Evolutionary conservation across 306 rosid species (phyloP).

Genomic region (Calophaca sinica): DNA sequence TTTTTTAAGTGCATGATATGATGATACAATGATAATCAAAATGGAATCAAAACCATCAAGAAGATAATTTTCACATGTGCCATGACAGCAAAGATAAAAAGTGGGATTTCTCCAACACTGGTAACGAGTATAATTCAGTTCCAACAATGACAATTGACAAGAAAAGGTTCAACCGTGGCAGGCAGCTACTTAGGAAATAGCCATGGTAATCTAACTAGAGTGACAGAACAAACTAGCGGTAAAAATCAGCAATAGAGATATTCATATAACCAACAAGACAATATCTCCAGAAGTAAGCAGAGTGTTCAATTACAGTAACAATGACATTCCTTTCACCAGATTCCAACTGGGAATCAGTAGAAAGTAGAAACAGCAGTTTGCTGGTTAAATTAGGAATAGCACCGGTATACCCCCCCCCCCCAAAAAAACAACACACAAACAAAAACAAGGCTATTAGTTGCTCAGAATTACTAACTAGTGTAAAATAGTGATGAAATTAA

Average conservation of each 20-base stretch:
- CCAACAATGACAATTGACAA: background rate
- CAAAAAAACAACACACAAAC: too few relatives aligned
- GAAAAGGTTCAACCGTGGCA: background rate
- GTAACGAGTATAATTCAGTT: background rate
- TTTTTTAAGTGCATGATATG: too few relatives aligned
- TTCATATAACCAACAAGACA: too few relatives aligned
- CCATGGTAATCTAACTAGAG: background rate
- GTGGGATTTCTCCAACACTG: background rate
- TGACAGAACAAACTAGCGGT: background rate
- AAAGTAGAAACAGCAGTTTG: too few relatives aligned
- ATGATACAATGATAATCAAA: background rate
- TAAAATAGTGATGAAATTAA: background rate
- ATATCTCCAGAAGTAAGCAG: too few relatives aligned
- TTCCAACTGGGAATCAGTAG: conserved; percentile 32
- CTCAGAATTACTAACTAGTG: conserved; percentile 1
- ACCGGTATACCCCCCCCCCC: background rate
- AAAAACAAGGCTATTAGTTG: too few relatives aligned
- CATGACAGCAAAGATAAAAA: background rate
- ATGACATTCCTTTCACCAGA: conserved; percentile 30
- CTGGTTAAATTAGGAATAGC: conserved; percentile 11
- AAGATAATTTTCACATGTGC: background rate
- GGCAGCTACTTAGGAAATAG: conserved; percentile 13
- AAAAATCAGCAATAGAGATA: too few relatives aligned
- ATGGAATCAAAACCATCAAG: background rate
- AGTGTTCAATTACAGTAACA: too few relatives aligned